Evolutionary conservation across 2,329 filamentous ascomycete species (phyloP), one percentile per base, ranked within the genome.

Genomic region (Pseudomassariella vexata): DNA sequence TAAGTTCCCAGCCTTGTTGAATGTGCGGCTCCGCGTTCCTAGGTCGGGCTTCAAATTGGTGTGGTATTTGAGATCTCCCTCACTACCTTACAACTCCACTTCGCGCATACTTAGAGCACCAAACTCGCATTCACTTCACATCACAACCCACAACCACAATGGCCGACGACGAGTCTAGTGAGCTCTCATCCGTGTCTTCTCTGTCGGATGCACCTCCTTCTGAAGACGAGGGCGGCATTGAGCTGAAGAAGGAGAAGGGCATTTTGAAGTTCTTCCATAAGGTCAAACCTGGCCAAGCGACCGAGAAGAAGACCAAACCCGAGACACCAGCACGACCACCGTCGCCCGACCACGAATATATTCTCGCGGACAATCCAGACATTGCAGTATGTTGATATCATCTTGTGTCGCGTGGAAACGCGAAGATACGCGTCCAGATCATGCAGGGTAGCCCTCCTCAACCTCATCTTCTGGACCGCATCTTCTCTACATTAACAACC

Each of bases 331-430:
- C 70, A 49, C 74, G 90, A 56, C 80, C 83, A 36, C 81, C 87
- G 14, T 95, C 89, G 45, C 90, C 90, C 46, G 81, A 86, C 7
- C 90, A 95, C 59, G 87, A 95, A 69, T 85, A 83, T 60, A 82
- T 87, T 18, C 68, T 95, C 35, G 87, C 86, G 40, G 90, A 96
- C 57, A 95, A 94, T 59, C 75, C 84, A 41, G 84, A 92, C 54
- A 89, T 96, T 64, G 84, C 90, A 48, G 89, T 95, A 73, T 63
- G 89, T 85, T 38, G 41, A 45, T 31, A n/a, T 29, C 38, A 53
- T 52, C 50, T 49, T 55, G 41, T 42, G 47, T 58, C 61, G 62
- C 63, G 62, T 65, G 47, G 36, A 50, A 47, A 76, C 74, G 72
- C 70, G 71, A 66, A 50, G 54, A 49, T 56, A 69, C 68, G 70